Conservation (phyloP, 345 rosid species). For the Gossypium turneri region DNA sequence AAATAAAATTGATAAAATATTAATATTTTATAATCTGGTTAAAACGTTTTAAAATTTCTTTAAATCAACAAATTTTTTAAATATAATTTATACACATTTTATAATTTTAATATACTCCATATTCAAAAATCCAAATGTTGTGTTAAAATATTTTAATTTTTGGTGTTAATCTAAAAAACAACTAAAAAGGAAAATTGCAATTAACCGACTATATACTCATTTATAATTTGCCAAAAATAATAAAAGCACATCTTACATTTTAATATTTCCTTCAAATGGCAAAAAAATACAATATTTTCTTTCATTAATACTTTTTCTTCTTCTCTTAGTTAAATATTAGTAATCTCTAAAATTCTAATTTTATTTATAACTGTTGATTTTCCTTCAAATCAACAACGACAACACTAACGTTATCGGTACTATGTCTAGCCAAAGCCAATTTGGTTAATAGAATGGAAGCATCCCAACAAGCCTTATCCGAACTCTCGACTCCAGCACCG, state of each 20-base stretch:
- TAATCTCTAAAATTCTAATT: neutral
- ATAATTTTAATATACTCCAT: too few species aligned
- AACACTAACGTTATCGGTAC: conserved; percentile 79
- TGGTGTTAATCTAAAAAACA: too few species aligned
- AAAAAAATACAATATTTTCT: neutral
- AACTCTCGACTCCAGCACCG: conserved; percentile 23
- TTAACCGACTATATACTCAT: too few species aligned
- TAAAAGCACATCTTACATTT: conserved; percentile 9
- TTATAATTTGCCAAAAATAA: neutral
- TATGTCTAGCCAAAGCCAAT: conserved; percentile 71
- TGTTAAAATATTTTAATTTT: too few species aligned
- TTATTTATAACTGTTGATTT: conserved; percentile 7
- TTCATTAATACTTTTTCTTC: neutral
- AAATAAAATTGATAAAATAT: neutral
- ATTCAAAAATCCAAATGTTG: too few species aligned
- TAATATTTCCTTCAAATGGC: neutral
- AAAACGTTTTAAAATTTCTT: neutral
- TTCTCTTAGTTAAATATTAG: neutral
- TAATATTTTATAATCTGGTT: too few species aligned
- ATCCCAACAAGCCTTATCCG: conserved; percentile 66
- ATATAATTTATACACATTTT: too few species aligned
- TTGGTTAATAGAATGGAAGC: conserved; percentile 78
- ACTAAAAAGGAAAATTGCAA: too few species aligned
- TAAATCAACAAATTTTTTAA: neutral
- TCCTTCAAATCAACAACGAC: conserved; percentile 75